Evolutionary conservation across 768 basidiomycete species (phyloP).

Genomic region (Mycena rebaudengoi): DNA sequence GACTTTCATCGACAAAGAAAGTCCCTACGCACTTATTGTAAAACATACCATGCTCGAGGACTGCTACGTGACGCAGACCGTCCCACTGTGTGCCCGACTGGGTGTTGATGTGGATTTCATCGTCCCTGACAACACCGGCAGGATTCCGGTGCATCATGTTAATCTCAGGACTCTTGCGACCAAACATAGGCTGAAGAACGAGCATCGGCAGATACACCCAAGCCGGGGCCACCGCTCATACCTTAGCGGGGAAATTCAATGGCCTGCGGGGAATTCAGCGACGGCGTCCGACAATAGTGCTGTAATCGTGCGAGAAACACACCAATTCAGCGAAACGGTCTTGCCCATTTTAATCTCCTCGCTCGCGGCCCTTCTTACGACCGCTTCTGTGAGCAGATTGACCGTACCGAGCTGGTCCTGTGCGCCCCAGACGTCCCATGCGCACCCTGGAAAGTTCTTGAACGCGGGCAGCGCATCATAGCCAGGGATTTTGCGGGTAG

Average conservation of each 20-base stretch:
- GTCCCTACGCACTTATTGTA: constrained; percentile 63
- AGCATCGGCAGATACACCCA: background rate
- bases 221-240: constrained; percentile 26
- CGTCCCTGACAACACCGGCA: constrained; percentile 17
- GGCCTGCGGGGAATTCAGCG: constrained; percentile 55
- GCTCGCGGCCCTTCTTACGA: constrained; percentile 64
- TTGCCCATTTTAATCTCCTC: constrained; percentile 70
- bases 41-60: constrained; percentile 61
- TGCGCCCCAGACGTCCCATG: constrained; percentile 74
- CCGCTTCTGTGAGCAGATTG: constrained; percentile 68
- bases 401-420: constrained; percentile 74
- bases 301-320: constrained; percentile 27
- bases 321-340: constrained; percentile 72
- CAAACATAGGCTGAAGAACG: constrained; percentile 59
- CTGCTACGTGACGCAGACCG: constrained; percentile 66
- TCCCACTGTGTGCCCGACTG: constrained; percentile 55
- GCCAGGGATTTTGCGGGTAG: constrained; percentile 12
- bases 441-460: constrained; percentile 68
- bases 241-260: constrained; percentile 72
- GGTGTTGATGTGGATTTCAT: constrained; percentile 25
- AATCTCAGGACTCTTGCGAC: constrained; percentile 61
- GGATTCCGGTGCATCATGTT: constrained; percentile 42
- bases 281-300: background rate
- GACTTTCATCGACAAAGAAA: background rate
- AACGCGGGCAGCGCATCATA: constrained; percentile 44